Evolutionary conservation across 306 rosid genomes (phyloP).

Genomic region (Cyclanthera cordifolia): DNA sequence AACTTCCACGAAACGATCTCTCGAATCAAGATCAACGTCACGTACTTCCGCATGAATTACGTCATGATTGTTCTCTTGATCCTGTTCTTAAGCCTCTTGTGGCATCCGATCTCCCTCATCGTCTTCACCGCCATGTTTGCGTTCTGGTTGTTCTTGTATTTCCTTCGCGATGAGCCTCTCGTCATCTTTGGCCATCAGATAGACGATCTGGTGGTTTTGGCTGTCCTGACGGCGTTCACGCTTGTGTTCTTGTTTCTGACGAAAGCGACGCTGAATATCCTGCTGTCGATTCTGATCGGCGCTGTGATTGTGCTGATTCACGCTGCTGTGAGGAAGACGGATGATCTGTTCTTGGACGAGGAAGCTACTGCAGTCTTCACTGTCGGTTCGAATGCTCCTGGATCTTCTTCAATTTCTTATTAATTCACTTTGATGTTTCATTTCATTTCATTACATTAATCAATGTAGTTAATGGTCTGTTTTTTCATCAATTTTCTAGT

Average conservation of each 20-base stretch:
- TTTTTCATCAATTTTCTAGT: background rate
- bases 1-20: slow-evolving; percentile 19
- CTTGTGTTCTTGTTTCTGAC: slow-evolving; percentile 53
- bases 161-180: slow-evolving; percentile 78
- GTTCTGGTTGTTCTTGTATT: slow-evolving; percentile 72
- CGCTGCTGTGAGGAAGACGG: slow-evolving; percentile 44
- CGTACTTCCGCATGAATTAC: slow-evolving; percentile 70
- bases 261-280: slow-evolving; percentile 42
- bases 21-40: slow-evolving; percentile 30
- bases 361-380: slow-evolving; percentile 27
- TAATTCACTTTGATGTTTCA: background rate
- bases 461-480: background rate
- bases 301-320: slow-evolving; percentile 35
- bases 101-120: slow-evolving; percentile 79
- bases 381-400: slow-evolving; percentile 18
- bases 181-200: slow-evolving; percentile 29
- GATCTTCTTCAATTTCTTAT: slow-evolving; percentile 7
- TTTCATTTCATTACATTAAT: background rate
- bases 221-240: slow-evolving; percentile 43
- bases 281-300: slow-evolving; percentile 36
- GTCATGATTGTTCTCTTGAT: slow-evolving; percentile 36
- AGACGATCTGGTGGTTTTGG: slow-evolving; percentile 51
- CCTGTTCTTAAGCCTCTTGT: slow-evolving; percentile 61
- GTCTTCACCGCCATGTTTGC: slow-evolving; percentile 48
- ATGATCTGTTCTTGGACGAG: slow-evolving; percentile 46